These are phyloP conservation scores for Inga oerstediana DNA, from an alignment of 306 rosid genomes.

Conservation along the genomic window DNA sequence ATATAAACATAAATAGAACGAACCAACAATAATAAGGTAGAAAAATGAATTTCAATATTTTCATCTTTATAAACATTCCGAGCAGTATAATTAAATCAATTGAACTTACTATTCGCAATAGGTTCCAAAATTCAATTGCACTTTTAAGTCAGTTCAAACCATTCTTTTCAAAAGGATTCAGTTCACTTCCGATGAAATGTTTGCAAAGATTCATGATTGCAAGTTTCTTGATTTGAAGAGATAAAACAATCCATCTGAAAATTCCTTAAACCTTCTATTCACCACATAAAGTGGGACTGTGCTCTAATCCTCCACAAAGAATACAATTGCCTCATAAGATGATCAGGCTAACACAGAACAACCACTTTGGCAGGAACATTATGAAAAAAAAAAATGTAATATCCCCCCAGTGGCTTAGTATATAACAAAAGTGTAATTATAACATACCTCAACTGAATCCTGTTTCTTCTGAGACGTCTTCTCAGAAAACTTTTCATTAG, in stretches of 20 bases:
- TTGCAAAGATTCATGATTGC: too few species aligned
- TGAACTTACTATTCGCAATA: background rate
- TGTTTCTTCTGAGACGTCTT: conserved; percentile 56
- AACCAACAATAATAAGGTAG: background rate
- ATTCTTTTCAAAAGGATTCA: background rate
- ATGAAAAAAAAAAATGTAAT: background rate
- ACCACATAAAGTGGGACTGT: background rate
- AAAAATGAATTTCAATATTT: background rate
- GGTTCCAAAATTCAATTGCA: background rate
- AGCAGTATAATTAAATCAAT: background rate
- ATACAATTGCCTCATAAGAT: too few species aligned
- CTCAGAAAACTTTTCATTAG: conserved; percentile 41
- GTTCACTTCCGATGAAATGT: background rate
- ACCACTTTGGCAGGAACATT: background rate
- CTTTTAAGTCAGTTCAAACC: background rate
- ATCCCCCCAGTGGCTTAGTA: background rate
- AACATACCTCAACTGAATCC: conserved; percentile 73
- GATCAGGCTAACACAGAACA: background rate
- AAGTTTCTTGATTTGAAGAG: background rate
- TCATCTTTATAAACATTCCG: background rate
- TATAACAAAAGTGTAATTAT: background rate
- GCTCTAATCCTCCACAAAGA: background rate
- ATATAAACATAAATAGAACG: background rate
- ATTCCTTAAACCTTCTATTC: background rate
- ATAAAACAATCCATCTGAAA: background rate